Evolutionary conservation across 306 rosid species (phyloP).

Genomic region (Corylus americana): DNA sequence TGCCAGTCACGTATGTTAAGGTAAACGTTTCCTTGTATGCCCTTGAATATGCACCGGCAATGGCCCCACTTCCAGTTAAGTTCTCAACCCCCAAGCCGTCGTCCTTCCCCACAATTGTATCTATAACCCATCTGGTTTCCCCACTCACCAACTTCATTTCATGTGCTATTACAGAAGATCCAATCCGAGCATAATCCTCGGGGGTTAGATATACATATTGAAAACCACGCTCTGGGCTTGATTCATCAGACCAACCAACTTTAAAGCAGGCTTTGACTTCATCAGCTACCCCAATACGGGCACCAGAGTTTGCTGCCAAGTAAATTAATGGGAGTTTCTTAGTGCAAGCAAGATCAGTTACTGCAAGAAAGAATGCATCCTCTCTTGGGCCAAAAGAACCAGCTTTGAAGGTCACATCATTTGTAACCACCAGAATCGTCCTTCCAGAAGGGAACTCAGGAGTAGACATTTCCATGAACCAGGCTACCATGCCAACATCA

Average conservation of each 20-base stretch:
- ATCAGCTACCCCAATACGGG: slow-evolving; percentile 93
- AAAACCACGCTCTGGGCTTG: slow-evolving; percentile 87
- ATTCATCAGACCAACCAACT: slow-evolving; percentile 99
- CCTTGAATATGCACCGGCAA: slow-evolving; percentile 92
- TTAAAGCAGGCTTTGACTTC: slow-evolving; percentile 91
- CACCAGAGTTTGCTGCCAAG: slow-evolving; percentile 98
- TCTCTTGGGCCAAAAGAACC: slow-evolving; percentile 98
- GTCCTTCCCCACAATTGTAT: slow-evolving; percentile 94
- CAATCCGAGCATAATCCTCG: slow-evolving; percentile 81
- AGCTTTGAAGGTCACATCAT: slow-evolving; percentile 93
- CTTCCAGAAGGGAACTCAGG: slow-evolving; percentile 96
- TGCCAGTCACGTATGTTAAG: slow-evolving; percentile 90
- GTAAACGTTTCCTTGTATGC: slow-evolving; percentile 95
- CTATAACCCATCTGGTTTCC: slow-evolving; percentile 92
- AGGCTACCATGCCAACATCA: slow-evolving; percentile 96
- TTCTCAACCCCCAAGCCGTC: slow-evolving; percentile 96
- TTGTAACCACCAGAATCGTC: slow-evolving; percentile 76
- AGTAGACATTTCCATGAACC: slow-evolving; percentile 90
- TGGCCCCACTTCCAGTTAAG: slow-evolving; percentile 95
- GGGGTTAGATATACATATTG: slow-evolving; percentile 85
- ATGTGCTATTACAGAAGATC: slow-evolving; percentile 81
- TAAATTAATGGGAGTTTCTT: slow-evolving; percentile 84
- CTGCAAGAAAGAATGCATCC: slow-evolving; percentile 92
- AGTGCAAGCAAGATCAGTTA: slow-evolving; percentile 88
- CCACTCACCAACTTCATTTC: slow-evolving; percentile 73